Evolutionary conservation across 2,329 filamentous ascomycete species (phyloP).

Genomic region (Arthrobotrys entomopaga): DNA sequence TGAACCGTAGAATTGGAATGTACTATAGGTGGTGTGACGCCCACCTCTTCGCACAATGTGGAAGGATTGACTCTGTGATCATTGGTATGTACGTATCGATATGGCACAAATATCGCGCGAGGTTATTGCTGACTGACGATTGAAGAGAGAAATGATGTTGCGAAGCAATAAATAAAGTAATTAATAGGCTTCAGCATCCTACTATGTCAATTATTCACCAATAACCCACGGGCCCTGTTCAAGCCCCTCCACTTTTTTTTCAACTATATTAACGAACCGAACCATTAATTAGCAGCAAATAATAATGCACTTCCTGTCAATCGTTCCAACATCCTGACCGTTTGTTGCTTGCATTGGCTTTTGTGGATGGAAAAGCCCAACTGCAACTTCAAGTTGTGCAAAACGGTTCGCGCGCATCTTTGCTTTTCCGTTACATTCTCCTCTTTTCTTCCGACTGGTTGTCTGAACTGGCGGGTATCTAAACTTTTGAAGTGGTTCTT

Average conservation of each 20-base stretch:
- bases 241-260: slow-evolving; percentile 5
- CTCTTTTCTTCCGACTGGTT: slow-evolving; percentile 14
- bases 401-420: slow-evolving; percentile 52
- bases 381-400: slow-evolving; percentile 37
- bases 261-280: no score
- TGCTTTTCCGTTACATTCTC: slow-evolving; percentile 43
- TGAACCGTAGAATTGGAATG: slow-evolving; percentile 50
- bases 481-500: slow-evolving; percentile 21
- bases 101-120: slow-evolving; percentile 50
- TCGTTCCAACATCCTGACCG: slow-evolving; percentile 29
- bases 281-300: background rate
- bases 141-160: slow-evolving; percentile 31
- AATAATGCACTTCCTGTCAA: slow-evolving; percentile 17
- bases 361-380: slow-evolving; percentile 6
- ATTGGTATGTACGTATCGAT: slow-evolving; percentile 37
- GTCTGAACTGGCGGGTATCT: slow-evolving; percentile 49
- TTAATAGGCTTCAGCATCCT: background rate
- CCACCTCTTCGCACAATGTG: slow-evolving; percentile 11
- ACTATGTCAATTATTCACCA: slow-evolving; percentile 18
- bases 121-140: slow-evolving; percentile 16
- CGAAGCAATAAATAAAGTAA: slow-evolving; percentile 28
- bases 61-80: slow-evolving; percentile 21
- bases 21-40: slow-evolving; percentile 26
- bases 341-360: slow-evolving; percentile 33
- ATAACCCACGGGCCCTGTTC: slow-evolving; percentile 4